Evolutionary conservation across 768 basidiomycete genomes (phyloP), one percentile per base, ranked within the genome.

Genomic region (Phylloporus arenicola): DNA sequence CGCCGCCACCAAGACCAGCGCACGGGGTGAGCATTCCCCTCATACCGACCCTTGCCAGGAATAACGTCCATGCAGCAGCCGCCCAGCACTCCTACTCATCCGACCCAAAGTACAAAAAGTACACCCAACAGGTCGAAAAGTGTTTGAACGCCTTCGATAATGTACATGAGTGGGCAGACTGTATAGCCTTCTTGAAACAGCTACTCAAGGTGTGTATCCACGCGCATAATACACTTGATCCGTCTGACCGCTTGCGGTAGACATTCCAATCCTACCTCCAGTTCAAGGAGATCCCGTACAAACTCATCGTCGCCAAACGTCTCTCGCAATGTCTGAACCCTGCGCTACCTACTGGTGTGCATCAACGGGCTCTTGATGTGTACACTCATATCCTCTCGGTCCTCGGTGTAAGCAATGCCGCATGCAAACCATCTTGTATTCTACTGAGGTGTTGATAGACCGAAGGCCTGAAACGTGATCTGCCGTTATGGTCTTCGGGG

Each of bases 131-230:
- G 60, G 90, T 99, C 43, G 96, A 99, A 65, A 87, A 86, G 70
- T 92, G 89, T 58, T 75, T 99, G 42, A 86, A 84, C 54, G 85
- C 92, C 2, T 98, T 99, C 62, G 93, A 96, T 63, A 90, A 83
- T 62, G 92, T 96, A 51, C 91, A 95, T 50, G 96, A 99, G 72
- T 99, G 96, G 96, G 94, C 96, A 52, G 96, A 99, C 72, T 98
- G 93, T 67, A 98, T 96, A 64, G 86, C 94, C 35, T 99, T 98
- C 71, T 69, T 99, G 67, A 94, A 94, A 64, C 88, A 93, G 58
- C 70, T 96, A 53, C 79, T 95, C 52, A 96, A 96, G 78, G 92
- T 90, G 59, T 39, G 67, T 56, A 37, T 20, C 27, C 29, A 29
- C 43, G 31, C 30, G 4, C 29, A 37, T 39, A 14, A 39, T 30